Evolutionary conservation across 306 rosid genomes (phyloP).

Genomic region (Leucaena leucocephala): DNA sequence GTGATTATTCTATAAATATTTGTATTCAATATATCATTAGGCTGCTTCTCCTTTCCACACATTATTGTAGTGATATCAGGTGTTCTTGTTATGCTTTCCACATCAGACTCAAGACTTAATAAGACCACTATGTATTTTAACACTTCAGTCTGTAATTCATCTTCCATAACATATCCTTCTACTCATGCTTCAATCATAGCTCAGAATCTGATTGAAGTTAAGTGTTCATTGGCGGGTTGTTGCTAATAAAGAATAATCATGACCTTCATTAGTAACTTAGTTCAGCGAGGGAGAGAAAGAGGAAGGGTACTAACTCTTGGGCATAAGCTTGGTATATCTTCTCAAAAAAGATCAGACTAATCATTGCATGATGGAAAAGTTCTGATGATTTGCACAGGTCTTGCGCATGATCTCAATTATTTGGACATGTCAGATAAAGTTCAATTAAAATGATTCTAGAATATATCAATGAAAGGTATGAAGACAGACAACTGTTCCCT

Average conservation of each 20-base stretch:
- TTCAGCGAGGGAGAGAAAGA: neutral
- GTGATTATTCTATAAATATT: constrained; percentile 6
- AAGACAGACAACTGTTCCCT: constrained; percentile 22
- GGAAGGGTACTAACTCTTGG: neutral
- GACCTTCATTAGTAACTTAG: neutral
- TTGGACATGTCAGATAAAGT: constrained; percentile 5
- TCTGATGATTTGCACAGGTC: constrained; percentile 1
- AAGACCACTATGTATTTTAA: neutral
- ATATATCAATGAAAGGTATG: constrained; percentile 15
- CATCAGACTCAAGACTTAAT: constrained; percentile 6
- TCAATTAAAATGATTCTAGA: constrained; percentile 33
- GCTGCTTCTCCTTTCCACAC: neutral
- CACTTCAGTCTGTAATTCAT: neutral
- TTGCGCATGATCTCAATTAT: constrained; percentile 24
- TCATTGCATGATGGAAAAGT: constrained; percentile 26
- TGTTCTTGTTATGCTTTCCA: constrained; percentile 4
- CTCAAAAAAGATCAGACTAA: neutral
- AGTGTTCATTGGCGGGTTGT: neutral
- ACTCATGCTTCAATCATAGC: neutral
- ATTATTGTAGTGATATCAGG: neutral
- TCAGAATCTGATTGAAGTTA: neutral
- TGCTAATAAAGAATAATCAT: neutral
- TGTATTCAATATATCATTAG: constrained; percentile 8
- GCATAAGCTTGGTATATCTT: neutral
- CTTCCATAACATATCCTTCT: neutral